A percentile compares a stretch with the other conserved stretches of the same genome.
Conservation (phyloP, 1,284 basidiomycete genomes). For the Sphaerobolus stellatus region DNA sequence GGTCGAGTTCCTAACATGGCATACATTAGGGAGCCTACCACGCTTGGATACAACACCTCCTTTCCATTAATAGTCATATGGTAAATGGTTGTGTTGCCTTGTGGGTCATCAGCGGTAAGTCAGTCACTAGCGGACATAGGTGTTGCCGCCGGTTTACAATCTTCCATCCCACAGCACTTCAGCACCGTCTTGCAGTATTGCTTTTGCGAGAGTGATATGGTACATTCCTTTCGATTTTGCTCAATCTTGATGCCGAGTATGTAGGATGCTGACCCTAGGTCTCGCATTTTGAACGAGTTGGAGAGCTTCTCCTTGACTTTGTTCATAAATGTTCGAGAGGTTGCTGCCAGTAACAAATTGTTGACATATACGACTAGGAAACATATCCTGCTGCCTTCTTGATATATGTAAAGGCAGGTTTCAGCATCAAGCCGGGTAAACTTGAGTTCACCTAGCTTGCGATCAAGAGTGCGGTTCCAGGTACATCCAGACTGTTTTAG, state of each 20-base stretch:
- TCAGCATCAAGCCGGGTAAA: slow-evolving; percentile 20
- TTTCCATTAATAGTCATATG: slow-evolving; percentile 17
- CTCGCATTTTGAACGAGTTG: slow-evolving; percentile 31
- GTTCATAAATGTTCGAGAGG: slow-evolving; percentile 17
- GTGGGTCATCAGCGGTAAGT: slow-evolving; percentile 21
- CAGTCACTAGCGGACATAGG: slow-evolving; percentile 30
- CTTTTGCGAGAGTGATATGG: slow-evolving; percentile 35
- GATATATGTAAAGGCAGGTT: slow-evolving; percentile 30
- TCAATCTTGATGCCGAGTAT: slow-evolving; percentile 22
- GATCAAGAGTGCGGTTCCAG: slow-evolving; percentile 39
- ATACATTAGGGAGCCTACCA: slow-evolving; percentile 26
- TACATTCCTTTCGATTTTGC: slow-evolving; percentile 23
- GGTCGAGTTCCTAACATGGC: slow-evolving; percentile 22
- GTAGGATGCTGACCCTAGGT: slow-evolving; percentile 17
- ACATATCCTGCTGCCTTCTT: slow-evolving; percentile 16
- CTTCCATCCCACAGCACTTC: slow-evolving; percentile 32
- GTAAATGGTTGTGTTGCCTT: slow-evolving; percentile 18
- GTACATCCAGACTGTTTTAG: slow-evolving; percentile 37
- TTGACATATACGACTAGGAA: slow-evolving; percentile 36
- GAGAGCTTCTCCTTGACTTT: slow-evolving; percentile 30
- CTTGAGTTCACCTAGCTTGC: slow-evolving; percentile 26
- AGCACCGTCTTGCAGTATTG: slow-evolving; percentile 39
- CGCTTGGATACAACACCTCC: slow-evolving; percentile 23
- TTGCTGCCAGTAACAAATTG: slow-evolving; percentile 33
- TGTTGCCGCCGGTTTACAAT: slow-evolving; percentile 27